Percentiles rank a stretch among this genome's conserved stretches.
Evolutionary conservation across 176 grass and related monocot species (phyloP).

Genomic region (Coix lacrymajobi): DNA sequence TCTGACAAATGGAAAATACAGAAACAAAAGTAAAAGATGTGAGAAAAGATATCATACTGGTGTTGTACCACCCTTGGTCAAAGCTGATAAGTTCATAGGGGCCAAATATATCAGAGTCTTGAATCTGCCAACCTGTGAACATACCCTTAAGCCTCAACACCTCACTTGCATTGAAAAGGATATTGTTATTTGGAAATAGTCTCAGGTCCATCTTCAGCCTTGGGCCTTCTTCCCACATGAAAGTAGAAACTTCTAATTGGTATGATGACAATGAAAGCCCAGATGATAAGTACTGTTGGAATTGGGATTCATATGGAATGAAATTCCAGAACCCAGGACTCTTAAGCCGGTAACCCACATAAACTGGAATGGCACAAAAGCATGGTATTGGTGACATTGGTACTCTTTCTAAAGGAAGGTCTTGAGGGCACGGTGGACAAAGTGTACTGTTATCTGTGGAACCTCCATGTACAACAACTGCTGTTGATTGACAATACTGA

Average conservation of each 20-base stretch:
- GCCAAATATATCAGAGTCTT: slow-evolving; percentile 64
- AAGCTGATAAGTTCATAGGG: slow-evolving; percentile 69
- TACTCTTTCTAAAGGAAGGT: slow-evolving; percentile 32
- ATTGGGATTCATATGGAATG: slow-evolving; percentile 36
- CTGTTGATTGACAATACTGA: slow-evolving; percentile 31
- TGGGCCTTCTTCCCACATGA: slow-evolving; percentile 71
- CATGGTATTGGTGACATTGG: slow-evolving; percentile 29
- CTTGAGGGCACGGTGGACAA: slow-evolving; percentile 23
- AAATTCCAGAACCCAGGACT: slow-evolving; percentile 69
- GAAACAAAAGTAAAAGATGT: neutral
- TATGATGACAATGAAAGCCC: slow-evolving; percentile 36
- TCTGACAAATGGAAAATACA: neutral
- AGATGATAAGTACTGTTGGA: slow-evolving; percentile 50
- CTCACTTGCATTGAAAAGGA: slow-evolving; percentile 32
- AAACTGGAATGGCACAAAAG: slow-evolving; percentile 38
- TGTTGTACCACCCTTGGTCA: slow-evolving; percentile 41
- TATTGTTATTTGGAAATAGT: slow-evolving; percentile 46
- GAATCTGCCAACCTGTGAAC: slow-evolving; percentile 68
- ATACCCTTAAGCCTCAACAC: slow-evolving; percentile 46
- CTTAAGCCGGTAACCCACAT: slow-evolving; percentile 60
- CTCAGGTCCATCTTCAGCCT: slow-evolving; percentile 54
- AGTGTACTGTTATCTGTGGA: neutral
- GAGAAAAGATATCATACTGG: slow-evolving; percentile 36
- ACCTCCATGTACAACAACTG: neutral
- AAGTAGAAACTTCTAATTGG: slow-evolving; percentile 47